Conservation (phyloP, 176 grass and related monocot genomes). For the Poa annua region DNA sequence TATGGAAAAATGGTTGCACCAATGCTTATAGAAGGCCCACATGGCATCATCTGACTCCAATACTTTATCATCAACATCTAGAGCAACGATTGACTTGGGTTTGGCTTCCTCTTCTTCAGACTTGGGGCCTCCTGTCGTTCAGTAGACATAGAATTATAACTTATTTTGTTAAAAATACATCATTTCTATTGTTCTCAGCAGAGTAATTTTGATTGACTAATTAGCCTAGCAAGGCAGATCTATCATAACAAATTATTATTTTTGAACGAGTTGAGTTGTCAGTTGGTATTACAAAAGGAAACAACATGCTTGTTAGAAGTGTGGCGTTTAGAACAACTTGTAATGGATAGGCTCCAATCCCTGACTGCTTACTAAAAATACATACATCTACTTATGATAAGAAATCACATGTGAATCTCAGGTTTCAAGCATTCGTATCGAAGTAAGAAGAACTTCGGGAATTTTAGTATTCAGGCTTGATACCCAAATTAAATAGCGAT, state of each 20-base stretch:
- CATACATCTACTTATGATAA: background rate
- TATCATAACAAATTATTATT: background rate
- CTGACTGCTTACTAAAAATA: background rate
- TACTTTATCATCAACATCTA: background rate
- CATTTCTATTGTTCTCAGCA: background rate
- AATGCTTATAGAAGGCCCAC: background rate
- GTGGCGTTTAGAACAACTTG: background rate
- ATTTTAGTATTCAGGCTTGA: background rate
- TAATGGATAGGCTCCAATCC: background rate
- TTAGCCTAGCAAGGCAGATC: background rate
- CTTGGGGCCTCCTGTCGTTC: background rate
- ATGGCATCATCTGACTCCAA: background rate
- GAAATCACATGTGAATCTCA: background rate
- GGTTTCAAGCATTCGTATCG: background rate
- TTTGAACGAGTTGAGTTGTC: background rate
- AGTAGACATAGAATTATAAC: background rate
- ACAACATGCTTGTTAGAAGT: background rate
- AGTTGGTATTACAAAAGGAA: slow-evolving; percentile 2
- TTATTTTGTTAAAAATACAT: background rate
- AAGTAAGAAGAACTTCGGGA: background rate
- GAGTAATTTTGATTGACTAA: background rate
- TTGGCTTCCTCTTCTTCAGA: background rate
- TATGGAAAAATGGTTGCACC: background rate
- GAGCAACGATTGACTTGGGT: background rate
- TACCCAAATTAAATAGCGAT: background rate